A percentile compares a stretch with the other conserved stretches of the same genome.
Conservation (phyloP, 441 rosid genomes). For the Bruguiera hainesii region DNA sequence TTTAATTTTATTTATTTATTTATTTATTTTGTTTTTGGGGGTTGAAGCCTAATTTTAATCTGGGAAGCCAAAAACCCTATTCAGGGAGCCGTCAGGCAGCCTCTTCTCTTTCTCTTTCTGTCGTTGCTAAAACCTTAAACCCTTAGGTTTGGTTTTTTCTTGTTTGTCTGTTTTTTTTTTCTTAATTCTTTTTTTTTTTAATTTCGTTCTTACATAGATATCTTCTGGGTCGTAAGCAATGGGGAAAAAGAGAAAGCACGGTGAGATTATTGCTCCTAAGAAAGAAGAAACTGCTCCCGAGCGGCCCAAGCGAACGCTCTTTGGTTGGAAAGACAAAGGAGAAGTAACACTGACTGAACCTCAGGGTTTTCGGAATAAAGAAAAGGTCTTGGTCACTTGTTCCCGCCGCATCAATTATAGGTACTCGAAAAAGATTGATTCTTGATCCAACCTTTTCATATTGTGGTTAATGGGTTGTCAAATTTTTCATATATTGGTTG, state of each 20-base stretch:
- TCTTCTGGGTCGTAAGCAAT: conserved; percentile 22
- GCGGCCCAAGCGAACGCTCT: conserved; percentile 72
- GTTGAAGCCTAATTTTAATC: too few relatives aligned
- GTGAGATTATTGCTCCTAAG: conserved; percentile 46
- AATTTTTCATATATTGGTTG: background rate
- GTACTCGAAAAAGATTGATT: conserved; percentile 23
- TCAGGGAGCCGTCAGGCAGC: too few relatives aligned
- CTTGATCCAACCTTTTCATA: background rate
- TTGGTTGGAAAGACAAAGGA: conserved; percentile 80
- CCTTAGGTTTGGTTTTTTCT: too few relatives aligned
- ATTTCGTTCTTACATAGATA: too few relatives aligned
- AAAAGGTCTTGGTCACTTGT: conserved; percentile 89
- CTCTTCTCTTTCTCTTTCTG: too few relatives aligned
- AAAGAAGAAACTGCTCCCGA: conserved; percentile 56
- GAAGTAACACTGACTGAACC: conserved; percentile 36
- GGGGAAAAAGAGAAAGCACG: conserved; percentile 86
- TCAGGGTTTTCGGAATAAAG: conserved; percentile 69
- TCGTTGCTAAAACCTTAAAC: too few relatives aligned
- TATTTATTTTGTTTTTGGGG: too few relatives aligned
- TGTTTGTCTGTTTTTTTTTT: too few relatives aligned
- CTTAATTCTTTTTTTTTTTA: too few relatives aligned
- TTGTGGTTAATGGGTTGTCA: background rate
- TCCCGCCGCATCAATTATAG: conserved; percentile 92
- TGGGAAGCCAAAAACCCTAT: too few relatives aligned
- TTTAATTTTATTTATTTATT: too few relatives aligned